Percentiles rank a stretch among this genome's conserved stretches.
phyloP scores from a whole-genome alignment of 495 filamentous ascomycete genomes.

The Chaetomidium leptoderma region DNA sequence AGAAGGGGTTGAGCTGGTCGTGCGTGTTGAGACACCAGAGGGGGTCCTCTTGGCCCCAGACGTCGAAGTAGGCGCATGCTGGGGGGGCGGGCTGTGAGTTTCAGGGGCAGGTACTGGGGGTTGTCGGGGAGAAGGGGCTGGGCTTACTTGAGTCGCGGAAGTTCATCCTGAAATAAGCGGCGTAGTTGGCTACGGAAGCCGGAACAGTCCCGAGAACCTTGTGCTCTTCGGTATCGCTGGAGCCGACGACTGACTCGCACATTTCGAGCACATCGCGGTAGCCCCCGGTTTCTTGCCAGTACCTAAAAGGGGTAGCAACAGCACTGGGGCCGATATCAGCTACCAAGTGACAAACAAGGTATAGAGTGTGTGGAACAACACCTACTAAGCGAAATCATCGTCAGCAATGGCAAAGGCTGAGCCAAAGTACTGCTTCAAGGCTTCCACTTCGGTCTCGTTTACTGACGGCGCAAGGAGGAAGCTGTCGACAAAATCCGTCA shows the following conservation, averaged over 20 bases:
- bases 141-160: conserved; percentile 50
- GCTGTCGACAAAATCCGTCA: conserved; percentile 54
- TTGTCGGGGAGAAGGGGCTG: not conserved
- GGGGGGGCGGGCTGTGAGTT: not conserved
- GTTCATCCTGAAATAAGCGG: conserved; percentile 46
- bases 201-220: conserved; percentile 24
- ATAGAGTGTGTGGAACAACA: too few relatives aligned
- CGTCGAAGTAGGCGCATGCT: conserved; percentile 42
- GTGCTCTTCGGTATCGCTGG: conserved; percentile 16
- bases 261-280: conserved; percentile 51
- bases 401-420: conserved; percentile 24
- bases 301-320: conserved; percentile 24
- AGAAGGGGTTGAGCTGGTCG: conserved; percentile 53
- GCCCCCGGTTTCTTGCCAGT: conserved; percentile 28
- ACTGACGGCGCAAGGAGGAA: conserved; percentile 32
- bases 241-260: conserved; percentile 33
- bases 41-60: conserved; percentile 45
- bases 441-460: conserved; percentile 19
- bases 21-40: conserved; percentile 57
- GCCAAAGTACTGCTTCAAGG: conserved; percentile 24
- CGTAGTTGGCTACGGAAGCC: conserved; percentile 44
- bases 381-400: conserved; percentile 31
- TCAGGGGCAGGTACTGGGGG: not conserved
- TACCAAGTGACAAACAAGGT: too few relatives aligned
- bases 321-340: conserved; percentile 13